phyloP scores from a whole-genome alignment of 352 stramenopile genomes.

The Albugo laibachii region DNA sequence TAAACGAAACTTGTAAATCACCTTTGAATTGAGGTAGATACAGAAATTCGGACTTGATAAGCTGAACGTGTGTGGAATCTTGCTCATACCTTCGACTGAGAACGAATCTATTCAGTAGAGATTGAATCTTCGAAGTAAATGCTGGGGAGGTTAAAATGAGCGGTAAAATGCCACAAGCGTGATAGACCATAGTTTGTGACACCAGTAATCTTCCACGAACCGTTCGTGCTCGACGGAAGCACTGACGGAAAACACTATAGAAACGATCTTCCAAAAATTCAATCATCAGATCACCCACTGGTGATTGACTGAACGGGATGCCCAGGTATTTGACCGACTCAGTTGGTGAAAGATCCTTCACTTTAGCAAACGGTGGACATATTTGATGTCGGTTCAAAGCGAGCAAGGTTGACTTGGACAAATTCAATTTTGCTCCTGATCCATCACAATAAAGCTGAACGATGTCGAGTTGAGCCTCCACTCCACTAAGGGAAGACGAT shows the following conservation, averaged over 20 bases:
- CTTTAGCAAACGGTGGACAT: background rate
- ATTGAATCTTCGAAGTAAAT: background rate
- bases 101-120: constrained; percentile 4
- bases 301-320: constrained; percentile 4
- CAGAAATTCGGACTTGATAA: constrained; percentile 3
- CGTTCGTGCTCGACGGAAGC: constrained; percentile 3
- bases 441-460: constrained; percentile 2
- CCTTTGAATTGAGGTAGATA: constrained; percentile 2
- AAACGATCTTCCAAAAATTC: constrained; percentile 5
- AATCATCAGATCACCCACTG: constrained; percentile 4
- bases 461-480: constrained; percentile 4
- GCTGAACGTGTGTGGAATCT: constrained; percentile 1
- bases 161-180: constrained; percentile 3
- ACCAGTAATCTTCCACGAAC: constrained; percentile 2
- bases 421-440: constrained; percentile 4
- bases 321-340: constrained; percentile 6
- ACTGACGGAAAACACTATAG: constrained; percentile 6
- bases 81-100: constrained; percentile 4
- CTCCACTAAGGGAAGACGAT: background rate
- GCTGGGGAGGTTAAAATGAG: background rate
- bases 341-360: constrained; percentile 1
- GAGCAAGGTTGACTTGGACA: constrained; percentile 5
- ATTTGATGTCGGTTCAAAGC: constrained; percentile 1
- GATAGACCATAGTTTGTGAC: constrained; percentile 5
- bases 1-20: constrained; percentile 1